These are phyloP conservation scores for Xylariomycetidae sp. DNA, from an alignment of 2,329 filamentous ascomycete species.

Conservation along the genomic window DNA sequence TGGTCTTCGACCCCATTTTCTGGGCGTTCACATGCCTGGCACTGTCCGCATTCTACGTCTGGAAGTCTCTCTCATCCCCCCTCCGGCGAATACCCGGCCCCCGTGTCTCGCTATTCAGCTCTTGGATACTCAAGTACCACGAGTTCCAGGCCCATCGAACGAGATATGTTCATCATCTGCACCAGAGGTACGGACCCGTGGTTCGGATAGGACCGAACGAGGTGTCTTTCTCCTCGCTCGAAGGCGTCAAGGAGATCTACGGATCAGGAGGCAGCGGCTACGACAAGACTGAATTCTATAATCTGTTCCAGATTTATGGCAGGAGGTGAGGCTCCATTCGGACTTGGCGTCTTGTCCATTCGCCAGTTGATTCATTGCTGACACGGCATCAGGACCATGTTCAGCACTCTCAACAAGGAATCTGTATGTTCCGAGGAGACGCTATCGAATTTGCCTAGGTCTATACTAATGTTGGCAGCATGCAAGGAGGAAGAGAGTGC, in stretches of 20 bases:
- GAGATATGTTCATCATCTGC: conserved; percentile 50
- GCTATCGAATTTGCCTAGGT: not conserved
- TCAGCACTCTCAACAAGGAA: conserved; percentile 52
- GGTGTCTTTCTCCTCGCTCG: conserved; percentile 52
- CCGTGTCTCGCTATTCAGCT: conserved; percentile 42
- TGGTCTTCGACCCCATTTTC: conserved; percentile 17
- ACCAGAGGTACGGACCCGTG: conserved; percentile 50
- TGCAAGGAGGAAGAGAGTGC: conserved; percentile 55
- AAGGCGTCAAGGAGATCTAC: conserved; percentile 60
- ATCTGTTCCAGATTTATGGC: conserved; percentile 55
- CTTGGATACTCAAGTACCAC: conserved; percentile 48
- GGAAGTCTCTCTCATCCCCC: conserved; percentile 29
- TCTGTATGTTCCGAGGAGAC: conserved; percentile 41
- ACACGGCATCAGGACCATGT: conserved; percentile 59
- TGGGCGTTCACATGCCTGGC: conserved; percentile 12
- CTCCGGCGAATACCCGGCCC: conserved; percentile 46
- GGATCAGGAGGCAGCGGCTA: conserved; percentile 57
- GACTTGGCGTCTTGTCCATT: not conserved
- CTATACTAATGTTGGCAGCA: conserved; percentile 39
- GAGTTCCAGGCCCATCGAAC: conserved; percentile 52
- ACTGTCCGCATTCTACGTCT: conserved; percentile 16
- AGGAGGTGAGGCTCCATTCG: conserved; percentile 37
- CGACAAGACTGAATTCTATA: conserved; percentile 62
- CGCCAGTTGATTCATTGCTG: not conserved
- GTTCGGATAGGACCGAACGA: conserved; percentile 56